phyloP scores from a whole-genome alignment of 2,329 filamentous ascomycete genomes.

The Colletotrichum tamarilloi region DNA sequence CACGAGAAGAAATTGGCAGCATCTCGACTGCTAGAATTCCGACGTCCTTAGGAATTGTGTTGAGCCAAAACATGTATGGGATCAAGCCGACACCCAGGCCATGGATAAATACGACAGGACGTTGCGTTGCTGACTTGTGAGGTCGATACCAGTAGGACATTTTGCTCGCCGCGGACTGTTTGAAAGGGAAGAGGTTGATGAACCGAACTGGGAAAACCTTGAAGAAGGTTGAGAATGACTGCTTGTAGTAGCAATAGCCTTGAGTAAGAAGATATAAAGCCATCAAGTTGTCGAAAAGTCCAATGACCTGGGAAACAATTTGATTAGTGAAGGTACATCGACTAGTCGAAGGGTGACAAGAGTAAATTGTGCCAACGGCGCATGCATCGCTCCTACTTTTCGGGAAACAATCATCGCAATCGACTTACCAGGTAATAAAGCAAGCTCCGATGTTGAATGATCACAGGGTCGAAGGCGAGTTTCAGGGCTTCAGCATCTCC shows the following conservation, averaged over 20 bases:
- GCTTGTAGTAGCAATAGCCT: constrained; percentile 56
- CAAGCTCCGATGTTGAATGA: constrained; percentile 65
- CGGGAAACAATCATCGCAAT: no score
- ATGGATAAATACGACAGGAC: constrained; percentile 71
- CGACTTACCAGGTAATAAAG: constrained; percentile 65
- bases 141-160: constrained; percentile 70
- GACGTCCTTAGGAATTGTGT: constrained; percentile 55
- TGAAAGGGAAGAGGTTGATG: constrained; percentile 56
- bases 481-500: constrained; percentile 64
- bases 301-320: constrained; percentile 50
- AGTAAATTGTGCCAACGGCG: not conserved
- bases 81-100: constrained; percentile 67
- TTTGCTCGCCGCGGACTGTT: constrained; percentile 56
- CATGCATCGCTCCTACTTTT: not conserved
- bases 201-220: constrained; percentile 66
- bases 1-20: constrained; percentile 67
- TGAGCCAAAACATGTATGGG: constrained; percentile 65
- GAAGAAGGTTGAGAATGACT: constrained; percentile 55
- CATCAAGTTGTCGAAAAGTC: constrained; percentile 56
- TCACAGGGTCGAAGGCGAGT: constrained; percentile 67
- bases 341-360: not conserved
- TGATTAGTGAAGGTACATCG: not conserved
- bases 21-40: constrained; percentile 70
- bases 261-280: constrained; percentile 44
- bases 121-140: constrained; percentile 66